Evolutionary conservation across 805 yeast genomes (phyloP).

Genomic region (Cyberlindnera maclurae): DNA sequence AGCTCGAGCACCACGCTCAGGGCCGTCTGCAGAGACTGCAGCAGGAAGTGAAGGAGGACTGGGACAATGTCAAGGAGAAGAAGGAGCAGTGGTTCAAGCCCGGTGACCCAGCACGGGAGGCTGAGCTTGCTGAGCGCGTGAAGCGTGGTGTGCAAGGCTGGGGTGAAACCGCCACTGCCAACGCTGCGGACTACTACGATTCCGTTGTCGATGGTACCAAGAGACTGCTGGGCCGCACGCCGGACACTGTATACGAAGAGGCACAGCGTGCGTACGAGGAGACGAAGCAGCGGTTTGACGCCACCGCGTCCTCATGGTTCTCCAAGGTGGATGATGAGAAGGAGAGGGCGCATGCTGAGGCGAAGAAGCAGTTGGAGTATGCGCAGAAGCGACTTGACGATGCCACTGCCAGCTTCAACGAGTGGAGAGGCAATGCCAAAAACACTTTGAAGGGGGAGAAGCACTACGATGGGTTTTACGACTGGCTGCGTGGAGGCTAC

Average conservation of each 20-base stretch:
- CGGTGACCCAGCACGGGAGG: conserved; percentile 19
- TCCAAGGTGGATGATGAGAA: conserved; percentile 22
- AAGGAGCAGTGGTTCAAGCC: conserved; percentile 4
- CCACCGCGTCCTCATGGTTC: conserved; percentile 27
- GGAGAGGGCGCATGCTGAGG: conserved; percentile 21
- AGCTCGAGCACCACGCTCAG: conserved; percentile 12
- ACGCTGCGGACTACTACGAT: conserved; percentile 21
- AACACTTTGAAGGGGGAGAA: conserved; percentile 4
- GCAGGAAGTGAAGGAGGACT: conserved; percentile 6
- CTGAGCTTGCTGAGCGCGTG: conserved; percentile 26
- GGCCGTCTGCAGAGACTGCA: conserved; percentile 16
- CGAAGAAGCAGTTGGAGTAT: conserved; percentile 19
- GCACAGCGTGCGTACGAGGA: conserved; percentile 28
- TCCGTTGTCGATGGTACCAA: conserved; percentile 10
- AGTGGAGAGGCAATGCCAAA: conserved; percentile 16
- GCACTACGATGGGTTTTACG: conserved; percentile 15
- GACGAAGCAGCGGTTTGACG: conserved; percentile 28
- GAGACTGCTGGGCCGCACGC: conserved; percentile 7
- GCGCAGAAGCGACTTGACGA: conserved; percentile 18
- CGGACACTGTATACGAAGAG: conserved; percentile 17
- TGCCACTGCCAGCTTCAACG: conserved; percentile 11
- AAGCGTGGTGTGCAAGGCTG: conserved; percentile 34
- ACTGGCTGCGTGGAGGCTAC: conserved; percentile 23
- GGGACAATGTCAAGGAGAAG: conserved; percentile 18
- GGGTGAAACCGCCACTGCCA: conserved; percentile 37